Evolutionary conservation across 2,329 filamentous ascomycete species (phyloP), one percentile per base, ranked within the genome.

Genomic region (Lasiodiplodia hormozganensis): DNA sequence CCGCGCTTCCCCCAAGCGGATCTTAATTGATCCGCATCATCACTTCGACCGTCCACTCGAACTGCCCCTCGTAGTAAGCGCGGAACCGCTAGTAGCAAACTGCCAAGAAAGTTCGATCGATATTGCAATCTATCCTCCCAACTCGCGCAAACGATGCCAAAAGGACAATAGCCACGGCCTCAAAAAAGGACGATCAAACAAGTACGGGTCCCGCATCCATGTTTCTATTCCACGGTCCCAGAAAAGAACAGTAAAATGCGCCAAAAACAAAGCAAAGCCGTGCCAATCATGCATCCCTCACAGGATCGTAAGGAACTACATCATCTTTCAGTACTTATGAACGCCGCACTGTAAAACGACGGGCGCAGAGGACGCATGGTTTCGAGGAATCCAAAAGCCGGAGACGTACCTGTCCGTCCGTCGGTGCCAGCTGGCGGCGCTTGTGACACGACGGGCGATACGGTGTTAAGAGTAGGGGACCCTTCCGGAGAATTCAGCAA

Each of bases 301-400:
- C n/a, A 18, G 53, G 53, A 36, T 56, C 53, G 31, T 56, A 56
- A 12, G 53, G 53, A 36, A 36, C 53, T 56, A 7, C 18, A 31
- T 18, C 7, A 28, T 21, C 5, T 21, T 56, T 34, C 31, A 56
- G 53, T 14, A 56, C 53, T 34, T 34, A 34, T 34, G 31, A 34
- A 10, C 8, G 31, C 31, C 31, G 53, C 53, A 56, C 31, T 10
- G 31, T 14, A 47, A 34, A 34, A 34, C 3, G 18, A 21, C 8
- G 7, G 18, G 43, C 18, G 21, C n/a, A 10, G 21, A 47, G 43
- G 8, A 18, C 3, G 4, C 43, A 47, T 18, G 2, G 43, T n/a
- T 21, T 21, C n/a, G 43, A 47, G 43, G 43, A 21, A 21, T n/a
- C 12, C n/a, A 21, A 47, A 47, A 18, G 21, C 16, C 7, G 14